phyloP scores from a whole-genome alignment of 495 filamentous ascomycete species.

The Platismatia glauca region DNA sequence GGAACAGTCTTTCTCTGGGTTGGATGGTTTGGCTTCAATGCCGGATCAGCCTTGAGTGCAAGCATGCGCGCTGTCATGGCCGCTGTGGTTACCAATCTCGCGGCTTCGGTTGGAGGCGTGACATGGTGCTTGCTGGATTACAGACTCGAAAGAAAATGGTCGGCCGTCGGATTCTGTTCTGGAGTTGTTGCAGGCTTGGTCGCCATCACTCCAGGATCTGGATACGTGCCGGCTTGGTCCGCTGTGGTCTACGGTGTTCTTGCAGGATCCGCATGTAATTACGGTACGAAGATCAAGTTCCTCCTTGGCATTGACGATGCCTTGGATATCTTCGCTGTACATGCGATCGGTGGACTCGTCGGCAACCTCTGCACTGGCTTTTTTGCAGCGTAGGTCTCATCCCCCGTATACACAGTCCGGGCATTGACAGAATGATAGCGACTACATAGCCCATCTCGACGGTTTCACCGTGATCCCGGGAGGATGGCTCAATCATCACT shows the following conservation, averaged over 20 bases:
- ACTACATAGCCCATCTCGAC: slow-evolving; percentile 88
- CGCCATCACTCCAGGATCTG: slow-evolving; percentile 85
- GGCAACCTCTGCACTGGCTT: slow-evolving; percentile 85
- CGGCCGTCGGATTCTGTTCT: slow-evolving; percentile 92
- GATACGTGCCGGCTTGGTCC: slow-evolving; percentile 85
- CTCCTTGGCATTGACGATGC: slow-evolving; percentile 78
- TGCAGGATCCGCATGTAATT: slow-evolving; percentile 81
- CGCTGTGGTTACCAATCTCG: slow-evolving; percentile 48
- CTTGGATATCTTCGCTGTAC: slow-evolving; percentile 89
- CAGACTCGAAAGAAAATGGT: slow-evolving; percentile 90
- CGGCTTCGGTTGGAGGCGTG: slow-evolving; percentile 65
- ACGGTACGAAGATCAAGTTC: slow-evolving; percentile 95
- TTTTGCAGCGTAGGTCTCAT: slow-evolving; percentile 67
- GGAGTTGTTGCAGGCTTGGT: slow-evolving; percentile 89
- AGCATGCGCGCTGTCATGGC: slow-evolving; percentile 69
- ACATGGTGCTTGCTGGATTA: slow-evolving; percentile 97
- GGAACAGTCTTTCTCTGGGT: slow-evolving; percentile 99
- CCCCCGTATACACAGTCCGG: neutral
- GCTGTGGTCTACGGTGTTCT: slow-evolving; percentile 85
- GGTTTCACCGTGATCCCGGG: slow-evolving; percentile 61
- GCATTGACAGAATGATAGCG: slow-evolving; percentile 35
- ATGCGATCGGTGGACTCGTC: slow-evolving; percentile 77
- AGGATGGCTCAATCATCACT: slow-evolving; percentile 88
- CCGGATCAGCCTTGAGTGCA: slow-evolving; percentile 78
- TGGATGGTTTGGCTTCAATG: slow-evolving; percentile 99